These are phyloP conservation scores for Fonsecaea pugnacius DNA, from an alignment of 2,329 filamentous ascomycete species.

Conservation along the genomic window DNA sequence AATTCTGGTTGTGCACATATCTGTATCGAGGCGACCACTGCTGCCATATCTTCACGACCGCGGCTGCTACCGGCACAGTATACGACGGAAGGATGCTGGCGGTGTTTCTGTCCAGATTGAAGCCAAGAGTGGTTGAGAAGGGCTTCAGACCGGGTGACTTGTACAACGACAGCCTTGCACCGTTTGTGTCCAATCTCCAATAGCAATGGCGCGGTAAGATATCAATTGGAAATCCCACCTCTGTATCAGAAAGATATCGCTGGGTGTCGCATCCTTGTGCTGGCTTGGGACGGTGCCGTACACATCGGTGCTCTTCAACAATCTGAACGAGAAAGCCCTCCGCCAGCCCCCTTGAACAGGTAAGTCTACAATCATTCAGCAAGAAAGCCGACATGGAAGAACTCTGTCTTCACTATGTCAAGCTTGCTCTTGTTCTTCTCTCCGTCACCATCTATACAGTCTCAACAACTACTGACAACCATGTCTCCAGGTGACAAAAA, in stretches of 20 bases:
- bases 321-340: not conserved
- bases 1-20: conserved; percentile 5
- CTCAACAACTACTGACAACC: conserved; percentile 20
- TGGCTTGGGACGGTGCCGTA: not conserved
- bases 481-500: conserved; percentile 24
- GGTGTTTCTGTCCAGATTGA: conserved; percentile 19
- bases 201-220: conserved; percentile 12
- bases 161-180: conserved; percentile 9
- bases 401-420: conserved; percentile 10
- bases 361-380: conserved; percentile 15
- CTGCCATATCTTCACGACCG: not conserved
- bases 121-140: conserved; percentile 26
- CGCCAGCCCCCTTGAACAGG: conserved; percentile 12
- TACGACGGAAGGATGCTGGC: conserved; percentile 24
- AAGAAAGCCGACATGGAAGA: not conserved
- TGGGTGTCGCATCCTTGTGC: not conserved
- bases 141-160: conserved; percentile 16
- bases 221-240: not conserved
- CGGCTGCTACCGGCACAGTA: not conserved
- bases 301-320: not conserved
- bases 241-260: not conserved
- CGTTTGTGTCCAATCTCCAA: not conserved
- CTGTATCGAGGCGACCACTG: not conserved
- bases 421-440: not conserved
- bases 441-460: not conserved